Conservation (phyloP, 2,329 filamentous ascomycete species). For the Xylariales sp. region DNA sequence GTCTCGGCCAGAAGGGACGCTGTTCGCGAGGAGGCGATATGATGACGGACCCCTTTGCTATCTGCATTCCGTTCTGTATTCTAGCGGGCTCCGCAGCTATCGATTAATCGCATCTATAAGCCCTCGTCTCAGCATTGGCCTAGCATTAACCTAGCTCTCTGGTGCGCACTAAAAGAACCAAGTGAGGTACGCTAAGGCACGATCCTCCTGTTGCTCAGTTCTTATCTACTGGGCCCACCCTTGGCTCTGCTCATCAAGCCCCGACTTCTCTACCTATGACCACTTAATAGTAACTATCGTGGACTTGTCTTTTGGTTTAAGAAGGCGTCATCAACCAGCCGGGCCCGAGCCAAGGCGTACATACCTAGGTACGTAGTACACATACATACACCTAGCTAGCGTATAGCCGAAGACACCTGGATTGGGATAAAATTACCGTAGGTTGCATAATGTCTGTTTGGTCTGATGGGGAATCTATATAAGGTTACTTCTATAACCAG, state of each 20-base stretch:
- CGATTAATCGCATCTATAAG: constrained; percentile 32
- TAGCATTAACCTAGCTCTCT: background rate
- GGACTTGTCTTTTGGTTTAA: constrained; percentile 38
- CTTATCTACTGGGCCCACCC: constrained; percentile 46
- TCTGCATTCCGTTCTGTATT: constrained; percentile 42
- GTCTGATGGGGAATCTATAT: background rate
- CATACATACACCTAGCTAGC: background rate
- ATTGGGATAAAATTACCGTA: constrained; percentile 6
- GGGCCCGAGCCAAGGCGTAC: background rate
- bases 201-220: constrained; percentile 22
- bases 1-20: constrained; percentile 22
- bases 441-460: background rate
- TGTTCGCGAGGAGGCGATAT: background rate
- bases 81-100: constrained; percentile 44
- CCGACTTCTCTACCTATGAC: constrained; percentile 38
- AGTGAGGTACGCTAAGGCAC: constrained; percentile 10
- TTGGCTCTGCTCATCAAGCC: constrained; percentile 24
- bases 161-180: background rate
- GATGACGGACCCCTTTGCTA: constrained; percentile 30
- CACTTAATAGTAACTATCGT: constrained; percentile 31
- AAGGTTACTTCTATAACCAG: background rate
- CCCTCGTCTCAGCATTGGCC: constrained; percentile 27
- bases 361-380: background rate
- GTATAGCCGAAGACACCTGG: constrained; percentile 7
- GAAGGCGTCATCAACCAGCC: constrained; percentile 41